phyloP scores from a whole-genome alignment of 192 early-diverging fungal species.

The Pilaira anomala region DNA sequence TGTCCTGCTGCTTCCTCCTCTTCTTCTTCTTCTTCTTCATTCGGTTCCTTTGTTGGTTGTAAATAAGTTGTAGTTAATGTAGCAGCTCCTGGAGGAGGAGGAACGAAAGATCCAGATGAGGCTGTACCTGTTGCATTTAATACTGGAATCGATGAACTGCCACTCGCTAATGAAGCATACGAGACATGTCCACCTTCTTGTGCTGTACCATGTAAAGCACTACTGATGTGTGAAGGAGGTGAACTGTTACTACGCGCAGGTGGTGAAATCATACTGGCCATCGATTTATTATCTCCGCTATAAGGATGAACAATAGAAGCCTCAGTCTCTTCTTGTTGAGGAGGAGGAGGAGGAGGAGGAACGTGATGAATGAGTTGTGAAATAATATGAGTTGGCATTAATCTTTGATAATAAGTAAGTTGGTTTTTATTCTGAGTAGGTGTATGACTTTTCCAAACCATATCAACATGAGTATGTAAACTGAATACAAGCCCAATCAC shows the following conservation, averaged over 20 bases:
- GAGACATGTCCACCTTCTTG: background rate
- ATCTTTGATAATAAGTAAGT: constrained; percentile 43
- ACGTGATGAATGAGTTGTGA: constrained; percentile 38
- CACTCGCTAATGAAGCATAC: constrained; percentile 1
- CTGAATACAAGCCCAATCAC: constrained; percentile 90
- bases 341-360: too few relatives aligned
- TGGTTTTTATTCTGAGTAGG: constrained; percentile 19
- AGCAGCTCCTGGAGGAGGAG: too few relatives aligned
- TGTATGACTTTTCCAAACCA: constrained; percentile 57
- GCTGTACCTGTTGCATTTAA: constrained; percentile 1
- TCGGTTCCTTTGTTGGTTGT: background rate
- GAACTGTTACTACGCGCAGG: background rate
- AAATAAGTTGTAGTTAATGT: background rate
- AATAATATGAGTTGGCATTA: constrained; percentile 47
- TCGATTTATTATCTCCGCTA: too few relatives aligned
- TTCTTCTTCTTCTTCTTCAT: constrained; percentile 20
- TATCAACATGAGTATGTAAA: constrained; percentile 85
- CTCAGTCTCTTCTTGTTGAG: too few relatives aligned
- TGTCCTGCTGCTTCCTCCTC: constrained; percentile 70
- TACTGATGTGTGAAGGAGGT: background rate
- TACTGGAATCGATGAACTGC: background rate
- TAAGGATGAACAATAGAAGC: too few relatives aligned
- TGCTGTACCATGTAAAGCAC: background rate
- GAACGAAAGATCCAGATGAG: too few relatives aligned
- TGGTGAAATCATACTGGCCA: too few relatives aligned